Percentiles rank a stretch among this genome's conserved stretches.
These are phyloP conservation scores for Termitomyces eurrhizus DNA, from an alignment of 768 basidiomycete species.

Conservation along the genomic window DNA sequence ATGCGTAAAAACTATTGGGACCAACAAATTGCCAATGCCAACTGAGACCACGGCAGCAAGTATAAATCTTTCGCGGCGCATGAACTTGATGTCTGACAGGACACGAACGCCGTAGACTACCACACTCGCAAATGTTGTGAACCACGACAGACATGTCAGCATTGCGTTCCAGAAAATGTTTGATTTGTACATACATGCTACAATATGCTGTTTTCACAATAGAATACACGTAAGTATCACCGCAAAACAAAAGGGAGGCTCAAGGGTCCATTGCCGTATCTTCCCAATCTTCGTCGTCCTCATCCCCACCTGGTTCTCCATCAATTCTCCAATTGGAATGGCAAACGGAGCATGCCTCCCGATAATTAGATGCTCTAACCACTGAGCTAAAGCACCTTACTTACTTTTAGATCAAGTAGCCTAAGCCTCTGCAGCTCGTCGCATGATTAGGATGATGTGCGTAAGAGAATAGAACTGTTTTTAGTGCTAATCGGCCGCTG, in stretches of 20 bases:
- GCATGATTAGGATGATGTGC: too few relatives aligned
- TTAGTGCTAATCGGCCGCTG: too few relatives aligned
- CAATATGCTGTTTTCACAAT: too few relatives aligned
- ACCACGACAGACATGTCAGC: too few relatives aligned
- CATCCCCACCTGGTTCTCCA: constrained; percentile 20
- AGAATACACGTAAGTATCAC: constrained; percentile 10
- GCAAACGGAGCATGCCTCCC: constrained; percentile 11
- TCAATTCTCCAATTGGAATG: constrained; percentile 16
- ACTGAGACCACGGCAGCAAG: constrained; percentile 66
- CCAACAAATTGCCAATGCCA: constrained; percentile 69
- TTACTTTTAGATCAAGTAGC: too few relatives aligned
- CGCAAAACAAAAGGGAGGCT: constrained; percentile 1
- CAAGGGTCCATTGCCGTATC: constrained; percentile 22
- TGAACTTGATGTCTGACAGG: constrained; percentile 54
- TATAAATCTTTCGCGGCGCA: constrained; percentile 64
- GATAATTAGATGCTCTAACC: too few relatives aligned
- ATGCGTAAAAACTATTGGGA: constrained; percentile 60
- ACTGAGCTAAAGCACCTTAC: too few relatives aligned
- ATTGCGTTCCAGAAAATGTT: too few relatives aligned
- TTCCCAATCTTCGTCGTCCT: constrained; percentile 25
- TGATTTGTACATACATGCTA: too few relatives aligned
- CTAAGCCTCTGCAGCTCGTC: too few relatives aligned
- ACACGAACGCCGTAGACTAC: constrained; percentile 69
- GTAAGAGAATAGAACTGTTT: too few relatives aligned
- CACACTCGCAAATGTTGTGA: constrained; percentile 81